Conservation (phyloP, 805 yeast species). For the Wickerhamiella spandovensis region DNA sequence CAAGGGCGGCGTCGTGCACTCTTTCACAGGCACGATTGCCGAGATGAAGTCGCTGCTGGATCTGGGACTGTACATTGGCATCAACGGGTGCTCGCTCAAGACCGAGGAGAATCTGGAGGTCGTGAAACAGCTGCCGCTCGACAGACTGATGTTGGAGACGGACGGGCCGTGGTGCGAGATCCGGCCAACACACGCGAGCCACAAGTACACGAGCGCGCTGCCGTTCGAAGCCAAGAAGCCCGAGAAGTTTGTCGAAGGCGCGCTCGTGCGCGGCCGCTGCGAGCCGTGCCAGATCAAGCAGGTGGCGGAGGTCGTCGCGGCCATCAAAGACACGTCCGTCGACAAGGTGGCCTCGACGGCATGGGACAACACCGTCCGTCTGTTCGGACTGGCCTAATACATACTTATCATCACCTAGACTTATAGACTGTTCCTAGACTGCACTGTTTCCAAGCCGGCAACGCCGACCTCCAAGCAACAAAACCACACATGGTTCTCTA, state of each 20-base stretch:
- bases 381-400: slow-evolving; percentile 28
- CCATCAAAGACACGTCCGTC: slow-evolving; percentile 32
- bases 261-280: slow-evolving; percentile 66
- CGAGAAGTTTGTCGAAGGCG: slow-evolving; percentile 36
- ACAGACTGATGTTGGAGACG: slow-evolving; percentile 69
- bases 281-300: slow-evolving; percentile 83
- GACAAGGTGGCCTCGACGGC: slow-evolving; percentile 35
- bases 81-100: slow-evolving; percentile 88
- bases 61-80: slow-evolving; percentile 57
- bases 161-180: slow-evolving; percentile 99
- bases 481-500: too few relatives aligned
- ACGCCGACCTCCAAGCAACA: too few relatives aligned
- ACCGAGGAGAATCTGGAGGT: slow-evolving; percentile 60
- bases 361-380: slow-evolving; percentile 36
- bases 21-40: slow-evolving; percentile 70
- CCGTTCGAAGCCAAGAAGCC: slow-evolving; percentile 57
- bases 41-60: slow-evolving; percentile 48
- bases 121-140: slow-evolving; percentile 53
- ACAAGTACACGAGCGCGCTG: slow-evolving; percentile 30
- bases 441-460: too few relatives aligned
- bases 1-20: slow-evolving; percentile 74
- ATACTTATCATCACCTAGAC: not conserved
- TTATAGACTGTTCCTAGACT: too few relatives aligned
- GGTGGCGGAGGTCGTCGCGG: slow-evolving; percentile 59
- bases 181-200: slow-evolving; percentile 67